These are phyloP conservation scores for Amanita muscaria DNA, from an alignment of 768 basidiomycete genomes.

Conservation along the genomic window DNA sequence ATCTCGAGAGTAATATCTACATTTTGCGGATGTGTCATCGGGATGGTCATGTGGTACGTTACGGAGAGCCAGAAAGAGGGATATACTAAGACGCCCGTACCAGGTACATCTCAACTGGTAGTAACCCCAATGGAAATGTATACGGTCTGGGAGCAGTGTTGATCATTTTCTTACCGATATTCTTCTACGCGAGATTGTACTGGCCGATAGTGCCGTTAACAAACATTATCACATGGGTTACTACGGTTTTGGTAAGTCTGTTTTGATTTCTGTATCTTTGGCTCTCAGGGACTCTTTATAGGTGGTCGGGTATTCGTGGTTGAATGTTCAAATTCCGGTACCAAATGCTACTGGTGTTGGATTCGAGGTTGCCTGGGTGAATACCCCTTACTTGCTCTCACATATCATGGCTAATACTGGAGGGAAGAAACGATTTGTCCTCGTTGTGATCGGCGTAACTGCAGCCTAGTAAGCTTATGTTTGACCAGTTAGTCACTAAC, in stretches of 20 bases:
- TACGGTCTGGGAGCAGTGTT: constrained; percentile 53
- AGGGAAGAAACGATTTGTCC: background rate
- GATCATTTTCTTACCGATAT: constrained; percentile 47
- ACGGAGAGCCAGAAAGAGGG: background rate
- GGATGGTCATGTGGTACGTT: constrained; percentile 58
- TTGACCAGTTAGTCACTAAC: background rate
- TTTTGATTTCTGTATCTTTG: no score
- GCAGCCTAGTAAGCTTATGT: constrained; percentile 9
- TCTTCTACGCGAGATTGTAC: constrained; percentile 48
- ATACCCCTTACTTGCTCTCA: background rate
- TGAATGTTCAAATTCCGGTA: no score
- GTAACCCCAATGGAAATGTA: constrained; percentile 47
- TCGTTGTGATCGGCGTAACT: background rate
- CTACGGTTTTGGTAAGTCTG: constrained; percentile 31
- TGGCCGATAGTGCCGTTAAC: constrained; percentile 52
- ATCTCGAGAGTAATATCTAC: constrained; percentile 54
- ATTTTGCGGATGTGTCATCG: constrained; percentile 54
- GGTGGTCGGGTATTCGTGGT: no score
- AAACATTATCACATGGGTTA: constrained; percentile 46
- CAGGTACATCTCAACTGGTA: constrained; percentile 62
- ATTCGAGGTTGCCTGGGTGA: background rate
- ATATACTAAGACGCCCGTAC: background rate
- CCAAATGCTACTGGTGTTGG: no score
- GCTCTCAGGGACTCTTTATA: no score
- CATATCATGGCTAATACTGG: no score